These are phyloP conservation scores for Globisporangium takayamanum DNA, from an alignment of 352 stramenopile species.

Conservation along the genomic window DNA sequence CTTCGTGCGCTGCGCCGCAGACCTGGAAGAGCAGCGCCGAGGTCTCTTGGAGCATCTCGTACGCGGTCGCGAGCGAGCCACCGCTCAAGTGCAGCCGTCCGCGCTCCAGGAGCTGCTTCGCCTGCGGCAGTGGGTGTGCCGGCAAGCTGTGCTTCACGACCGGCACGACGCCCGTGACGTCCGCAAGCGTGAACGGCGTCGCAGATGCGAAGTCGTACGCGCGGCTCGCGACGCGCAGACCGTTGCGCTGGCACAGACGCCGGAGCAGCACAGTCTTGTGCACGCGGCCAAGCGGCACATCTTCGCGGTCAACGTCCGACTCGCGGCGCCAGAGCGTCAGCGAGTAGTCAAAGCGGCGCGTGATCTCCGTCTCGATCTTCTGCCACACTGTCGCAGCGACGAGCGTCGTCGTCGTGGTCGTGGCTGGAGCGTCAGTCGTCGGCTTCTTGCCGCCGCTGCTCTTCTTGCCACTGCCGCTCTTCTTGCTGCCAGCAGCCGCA, in stretches of 20 bases:
- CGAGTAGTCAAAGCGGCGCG: conserved; percentile 74
- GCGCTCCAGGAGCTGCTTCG: conserved; percentile 84
- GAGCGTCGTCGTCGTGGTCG: conserved; percentile 15
- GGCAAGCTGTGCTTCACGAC: conserved; percentile 92
- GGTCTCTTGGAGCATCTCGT: conserved; percentile 87
- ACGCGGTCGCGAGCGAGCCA: conserved; percentile 66
- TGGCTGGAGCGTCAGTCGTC: conserved; percentile 2
- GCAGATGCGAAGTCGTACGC: conserved; percentile 78
- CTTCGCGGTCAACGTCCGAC: conserved; percentile 19
- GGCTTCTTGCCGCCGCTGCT: conserved; percentile 20
- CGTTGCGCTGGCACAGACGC: conserved; percentile 90
- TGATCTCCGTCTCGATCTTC: conserved; percentile 52
- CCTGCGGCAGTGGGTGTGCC: conserved; percentile 62
- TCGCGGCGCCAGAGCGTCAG: conserved; percentile 60
- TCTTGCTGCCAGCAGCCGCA: conserved; percentile 26
- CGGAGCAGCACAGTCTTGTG: conserved; percentile 85
- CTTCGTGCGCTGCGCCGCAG: conserved; percentile 88
- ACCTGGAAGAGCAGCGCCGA: conserved; percentile 93
- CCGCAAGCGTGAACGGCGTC: conserved; percentile 83
- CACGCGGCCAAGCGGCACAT: conserved; percentile 34
- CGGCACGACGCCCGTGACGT: conserved; percentile 91
- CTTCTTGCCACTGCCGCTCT: conserved; percentile 24
- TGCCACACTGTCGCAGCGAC: conserved; percentile 47
- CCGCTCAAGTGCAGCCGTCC: conserved; percentile 79
- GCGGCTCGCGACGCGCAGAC: conserved; percentile 87